Evolutionary conservation across 192 early-diverging fungal genomes (phyloP).

Genomic region (Globomyces pollinis-pini): DNA sequence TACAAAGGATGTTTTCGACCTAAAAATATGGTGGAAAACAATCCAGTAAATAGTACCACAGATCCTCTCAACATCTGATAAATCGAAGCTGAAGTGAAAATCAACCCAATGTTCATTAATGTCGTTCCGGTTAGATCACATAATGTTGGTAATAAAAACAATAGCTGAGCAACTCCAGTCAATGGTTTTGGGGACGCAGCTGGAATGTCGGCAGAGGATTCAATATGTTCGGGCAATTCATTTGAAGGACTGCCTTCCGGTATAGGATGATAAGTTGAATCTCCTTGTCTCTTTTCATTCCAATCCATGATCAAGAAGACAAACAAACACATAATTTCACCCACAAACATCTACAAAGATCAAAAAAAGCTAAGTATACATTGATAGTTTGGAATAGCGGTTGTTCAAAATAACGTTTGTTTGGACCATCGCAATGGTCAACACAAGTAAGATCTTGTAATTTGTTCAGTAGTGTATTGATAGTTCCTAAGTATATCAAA

Average conservation of each 20-base stretch:
- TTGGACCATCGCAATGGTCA: slow-evolving; percentile 69
- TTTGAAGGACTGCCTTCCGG: slow-evolving; percentile 4
- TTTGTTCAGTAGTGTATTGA: slow-evolving; percentile 78
- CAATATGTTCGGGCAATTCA: slow-evolving; percentile 12
- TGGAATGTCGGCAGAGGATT: slow-evolving; percentile 3
- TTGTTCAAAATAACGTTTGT: slow-evolving; percentile 80
- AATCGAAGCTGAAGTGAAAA: slow-evolving; percentile 80
- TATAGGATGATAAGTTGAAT: neutral
- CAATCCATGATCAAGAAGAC: slow-evolving; percentile 47
- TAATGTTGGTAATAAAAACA: slow-evolving; percentile 72
- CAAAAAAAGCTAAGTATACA: neutral
- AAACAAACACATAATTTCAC: slow-evolving; percentile 75
- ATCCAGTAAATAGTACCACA: slow-evolving; percentile 88
- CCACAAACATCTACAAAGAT: slow-evolving; percentile 80
- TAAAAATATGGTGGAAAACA: slow-evolving; percentile 82
- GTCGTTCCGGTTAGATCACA: slow-evolving; percentile 76
- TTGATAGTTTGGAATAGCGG: slow-evolving; percentile 81
- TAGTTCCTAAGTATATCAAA: slow-evolving; percentile 27
- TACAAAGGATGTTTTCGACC: slow-evolving; percentile 64
- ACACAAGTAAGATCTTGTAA: slow-evolving; percentile 88
- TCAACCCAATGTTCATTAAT: slow-evolving; percentile 95
- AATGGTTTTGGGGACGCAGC: slow-evolving; percentile 17
- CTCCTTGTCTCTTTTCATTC: neutral
- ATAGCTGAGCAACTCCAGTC: slow-evolving; percentile 44
- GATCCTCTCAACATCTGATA: slow-evolving; percentile 97